phyloP scores from a whole-genome alignment of 495 filamentous ascomycete species.

The Friedmanniomyces endolithicus region DNA sequence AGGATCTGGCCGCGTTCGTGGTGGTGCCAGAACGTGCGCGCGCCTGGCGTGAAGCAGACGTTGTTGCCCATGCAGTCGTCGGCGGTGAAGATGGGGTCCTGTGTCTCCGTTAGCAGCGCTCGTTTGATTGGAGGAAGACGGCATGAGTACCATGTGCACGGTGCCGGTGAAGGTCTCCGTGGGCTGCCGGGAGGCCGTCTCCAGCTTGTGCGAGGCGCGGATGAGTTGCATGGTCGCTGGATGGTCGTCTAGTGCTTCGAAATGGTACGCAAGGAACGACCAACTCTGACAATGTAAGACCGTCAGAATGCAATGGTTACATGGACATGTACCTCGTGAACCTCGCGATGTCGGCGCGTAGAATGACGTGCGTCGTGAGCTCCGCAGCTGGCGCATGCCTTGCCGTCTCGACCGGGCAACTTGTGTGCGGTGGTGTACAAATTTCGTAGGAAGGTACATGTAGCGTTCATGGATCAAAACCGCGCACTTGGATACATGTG shows the following conservation, averaged over 20 bases:
- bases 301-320: too few species aligned
- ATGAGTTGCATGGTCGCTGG: slow-evolving; percentile 18
- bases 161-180: slow-evolving; percentile 21
- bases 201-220: slow-evolving; percentile 16
- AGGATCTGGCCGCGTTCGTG: slow-evolving; percentile 21
- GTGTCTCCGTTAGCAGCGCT: neutral
- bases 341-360: too few species aligned
- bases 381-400: neutral
- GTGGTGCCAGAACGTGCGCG: slow-evolving; percentile 17
- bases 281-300: neutral
- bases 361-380: neutral
- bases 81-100: slow-evolving; percentile 16
- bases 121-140: neutral
- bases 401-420: too few species aligned
- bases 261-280: neutral
- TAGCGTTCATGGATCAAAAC: too few species aligned
- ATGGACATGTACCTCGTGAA: neutral
- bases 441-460: too few species aligned
- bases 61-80: slow-evolving; percentile 22
- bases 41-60: slow-evolving; percentile 20
- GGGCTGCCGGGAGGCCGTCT: slow-evolving; percentile 16
- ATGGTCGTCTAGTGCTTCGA: neutral
- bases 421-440: too few species aligned
- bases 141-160: slow-evolving; percentile 14
- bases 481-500: too few species aligned